phyloP scores from a whole-genome alignment of 1,284 basidiomycete species.

The Leccinum ponderosum region DNA sequence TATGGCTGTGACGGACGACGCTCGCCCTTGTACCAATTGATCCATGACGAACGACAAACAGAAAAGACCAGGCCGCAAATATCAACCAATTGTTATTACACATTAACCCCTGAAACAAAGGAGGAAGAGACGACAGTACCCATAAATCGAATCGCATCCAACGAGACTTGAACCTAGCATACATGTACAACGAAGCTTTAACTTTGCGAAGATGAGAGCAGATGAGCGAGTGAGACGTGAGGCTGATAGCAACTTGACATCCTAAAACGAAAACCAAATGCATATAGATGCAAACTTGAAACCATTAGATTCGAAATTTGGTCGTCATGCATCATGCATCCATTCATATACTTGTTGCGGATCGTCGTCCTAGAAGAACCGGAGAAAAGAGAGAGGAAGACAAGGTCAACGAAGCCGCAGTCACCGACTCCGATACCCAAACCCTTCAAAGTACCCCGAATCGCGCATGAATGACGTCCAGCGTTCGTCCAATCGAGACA shows the following conservation, averaged over 20 bases:
- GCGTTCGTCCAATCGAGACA: constrained; percentile 54
- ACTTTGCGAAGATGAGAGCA: not conserved
- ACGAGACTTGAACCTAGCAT: not conserved
- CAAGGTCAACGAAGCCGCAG: not conserved
- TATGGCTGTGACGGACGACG: not conserved
- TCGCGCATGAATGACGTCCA: constrained; percentile 64
- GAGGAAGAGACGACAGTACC: not conserved
- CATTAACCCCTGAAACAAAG: not conserved
- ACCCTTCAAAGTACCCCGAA: constrained; percentile 42
- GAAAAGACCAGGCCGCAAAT: not conserved
- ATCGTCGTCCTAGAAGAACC: not conserved
- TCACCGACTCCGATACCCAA: constrained; percentile 31
- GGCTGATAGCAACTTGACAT: not conserved
- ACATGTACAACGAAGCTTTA: not conserved
- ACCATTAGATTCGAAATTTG: not conserved
- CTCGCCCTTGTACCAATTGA: not conserved
- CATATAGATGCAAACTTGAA: not conserved
- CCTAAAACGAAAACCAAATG: not conserved
- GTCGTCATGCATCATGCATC: not conserved
- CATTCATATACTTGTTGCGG: not conserved
- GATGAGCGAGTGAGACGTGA: not conserved
- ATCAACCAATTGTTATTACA: not conserved
- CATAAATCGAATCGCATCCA: not conserved
- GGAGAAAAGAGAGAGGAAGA: not conserved
- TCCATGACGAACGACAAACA: not conserved